A percentile compares a stretch with the other conserved stretches of the same genome.
These are phyloP conservation scores for Sherardia arvensis DNA, from an alignment of 257 asterid species.

Conservation along the genomic window DNA sequence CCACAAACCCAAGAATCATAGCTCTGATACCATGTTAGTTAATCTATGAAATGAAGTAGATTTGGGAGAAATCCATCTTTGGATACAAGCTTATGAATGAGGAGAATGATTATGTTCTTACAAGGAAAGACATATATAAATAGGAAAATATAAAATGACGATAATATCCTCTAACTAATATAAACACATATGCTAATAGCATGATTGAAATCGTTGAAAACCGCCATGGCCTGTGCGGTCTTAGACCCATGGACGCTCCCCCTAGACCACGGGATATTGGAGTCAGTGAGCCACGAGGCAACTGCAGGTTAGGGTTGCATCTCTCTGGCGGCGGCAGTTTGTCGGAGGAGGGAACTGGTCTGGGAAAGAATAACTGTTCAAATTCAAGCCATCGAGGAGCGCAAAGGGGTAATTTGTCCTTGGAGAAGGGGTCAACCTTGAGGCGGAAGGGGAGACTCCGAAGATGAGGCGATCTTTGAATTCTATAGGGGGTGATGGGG, in stretches of 20 bases:
- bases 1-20: too few relatives aligned
- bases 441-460: slow-evolving; percentile 42
- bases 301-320: slow-evolving; percentile 31
- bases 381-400: slow-evolving; percentile 38
- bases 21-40: too few relatives aligned
- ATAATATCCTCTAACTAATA: too few relatives aligned
- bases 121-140: too few relatives aligned
- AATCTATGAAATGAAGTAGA: too few relatives aligned
- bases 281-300: slow-evolving; percentile 56
- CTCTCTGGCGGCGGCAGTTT: slow-evolving; percentile 7
- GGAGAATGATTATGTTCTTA: too few relatives aligned
- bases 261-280: slow-evolving; percentile 38
- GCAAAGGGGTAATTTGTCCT: slow-evolving; percentile 27
- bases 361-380: slow-evolving; percentile 17
- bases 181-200: too few relatives aligned
- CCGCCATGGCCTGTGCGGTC: slow-evolving; percentile 88
- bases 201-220: slow-evolving; percentile 45
- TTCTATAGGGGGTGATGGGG: slow-evolving; percentile 62
- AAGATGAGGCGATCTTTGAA: slow-evolving; percentile 63
- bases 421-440: slow-evolving; percentile 24
- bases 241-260: slow-evolving; percentile 67
- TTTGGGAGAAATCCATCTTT: too few relatives aligned
- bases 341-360: slow-evolving; percentile 2
- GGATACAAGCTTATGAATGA: too few relatives aligned
- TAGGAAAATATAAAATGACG: too few relatives aligned